A percentile compares a stretch with the other conserved stretches of the same genome.
Conservation (phyloP, 805 yeast genomes). For the Wickerhamiella allomyrinae region DNA sequence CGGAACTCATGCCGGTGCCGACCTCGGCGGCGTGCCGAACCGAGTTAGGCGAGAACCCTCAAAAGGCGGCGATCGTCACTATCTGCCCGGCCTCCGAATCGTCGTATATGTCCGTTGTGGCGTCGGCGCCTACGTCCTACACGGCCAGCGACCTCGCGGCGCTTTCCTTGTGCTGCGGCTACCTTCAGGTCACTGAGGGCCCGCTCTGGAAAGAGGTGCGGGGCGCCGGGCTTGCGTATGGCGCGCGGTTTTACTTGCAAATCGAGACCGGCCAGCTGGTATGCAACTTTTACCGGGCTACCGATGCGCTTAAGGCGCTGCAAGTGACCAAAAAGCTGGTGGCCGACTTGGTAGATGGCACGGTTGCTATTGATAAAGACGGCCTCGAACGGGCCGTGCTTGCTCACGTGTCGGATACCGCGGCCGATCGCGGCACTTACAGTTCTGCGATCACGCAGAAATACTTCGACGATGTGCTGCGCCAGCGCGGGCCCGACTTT, state of each 20-base stretch:
- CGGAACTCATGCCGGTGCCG: constrained; percentile 21
- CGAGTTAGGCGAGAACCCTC: constrained; percentile 38
- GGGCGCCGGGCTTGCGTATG: constrained; percentile 90
- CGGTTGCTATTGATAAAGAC: constrained; percentile 37
- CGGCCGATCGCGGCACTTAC: constrained; percentile 51
- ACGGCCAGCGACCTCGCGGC: constrained; percentile 49
- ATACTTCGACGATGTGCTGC: constrained; percentile 50
- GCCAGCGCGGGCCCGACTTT: constrained; percentile 57
- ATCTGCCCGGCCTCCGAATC: constrained; percentile 79
- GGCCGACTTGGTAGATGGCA: constrained; percentile 42
- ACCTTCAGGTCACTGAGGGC: constrained; percentile 79
- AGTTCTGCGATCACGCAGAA: constrained; percentile 52
- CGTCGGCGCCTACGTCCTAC: constrained; percentile 46
- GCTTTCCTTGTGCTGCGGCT: constrained; percentile 58
- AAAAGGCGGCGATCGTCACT: constrained; percentile 43
- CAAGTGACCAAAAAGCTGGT: constrained; percentile 53
- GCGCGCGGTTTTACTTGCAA: constrained; percentile 48
- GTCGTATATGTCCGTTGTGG: constrained; percentile 45
- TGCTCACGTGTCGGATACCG: constrained; percentile 56
- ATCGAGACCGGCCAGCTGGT: constrained; percentile 54
- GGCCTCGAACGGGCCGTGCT: constrained; percentile 62
- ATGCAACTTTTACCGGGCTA: constrained; percentile 64
- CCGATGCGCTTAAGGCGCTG: constrained; percentile 59
- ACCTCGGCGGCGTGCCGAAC: constrained; percentile 41
- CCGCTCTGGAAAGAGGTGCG: constrained; percentile 95